phyloP scores from a whole-genome alignment of 2,329 filamentous ascomycete species.

The Zasmidium citrigriseum region DNA sequence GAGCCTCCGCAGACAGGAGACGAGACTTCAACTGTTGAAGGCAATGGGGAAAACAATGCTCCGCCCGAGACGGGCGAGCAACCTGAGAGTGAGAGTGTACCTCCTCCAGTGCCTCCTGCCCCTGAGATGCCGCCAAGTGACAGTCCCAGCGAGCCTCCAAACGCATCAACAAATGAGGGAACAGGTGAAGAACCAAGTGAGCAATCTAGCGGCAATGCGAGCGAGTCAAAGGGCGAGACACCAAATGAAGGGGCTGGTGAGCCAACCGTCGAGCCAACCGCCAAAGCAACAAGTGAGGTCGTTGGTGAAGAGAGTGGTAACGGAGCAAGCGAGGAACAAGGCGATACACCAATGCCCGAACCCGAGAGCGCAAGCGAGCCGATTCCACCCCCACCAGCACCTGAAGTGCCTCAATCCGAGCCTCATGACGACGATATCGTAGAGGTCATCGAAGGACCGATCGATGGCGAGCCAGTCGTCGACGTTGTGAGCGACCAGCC shows the following conservation, averaged over 20 bases:
- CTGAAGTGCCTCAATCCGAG: background rate
- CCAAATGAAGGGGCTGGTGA: background rate
- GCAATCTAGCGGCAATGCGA: background rate
- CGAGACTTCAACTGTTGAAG: background rate
- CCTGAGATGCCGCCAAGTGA: background rate
- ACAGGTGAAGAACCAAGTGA: too few relatives aligned
- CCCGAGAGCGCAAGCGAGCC: background rate
- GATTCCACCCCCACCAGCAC: background rate
- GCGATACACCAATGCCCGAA: background rate
- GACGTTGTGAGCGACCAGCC: background rate
- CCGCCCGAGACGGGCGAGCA: slow-evolving; percentile 1
- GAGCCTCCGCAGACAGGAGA: background rate
- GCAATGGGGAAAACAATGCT: background rate
- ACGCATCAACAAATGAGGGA: too few relatives aligned
- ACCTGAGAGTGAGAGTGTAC: slow-evolving; percentile 1
- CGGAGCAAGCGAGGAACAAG: background rate
- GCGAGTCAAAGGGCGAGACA: background rate
- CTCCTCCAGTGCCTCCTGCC: slow-evolving; percentile 1
- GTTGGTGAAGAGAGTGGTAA: background rate
- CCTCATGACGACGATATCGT: background rate
- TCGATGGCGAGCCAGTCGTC: background rate
- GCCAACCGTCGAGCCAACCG: background rate
- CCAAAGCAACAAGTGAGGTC: background rate
- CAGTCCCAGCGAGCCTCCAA: too few relatives aligned
- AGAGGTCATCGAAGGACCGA: background rate